Evolutionary conservation across 2,329 filamentous ascomycete species (phyloP).

Genomic region (Zymoseptoria tritici): DNA sequence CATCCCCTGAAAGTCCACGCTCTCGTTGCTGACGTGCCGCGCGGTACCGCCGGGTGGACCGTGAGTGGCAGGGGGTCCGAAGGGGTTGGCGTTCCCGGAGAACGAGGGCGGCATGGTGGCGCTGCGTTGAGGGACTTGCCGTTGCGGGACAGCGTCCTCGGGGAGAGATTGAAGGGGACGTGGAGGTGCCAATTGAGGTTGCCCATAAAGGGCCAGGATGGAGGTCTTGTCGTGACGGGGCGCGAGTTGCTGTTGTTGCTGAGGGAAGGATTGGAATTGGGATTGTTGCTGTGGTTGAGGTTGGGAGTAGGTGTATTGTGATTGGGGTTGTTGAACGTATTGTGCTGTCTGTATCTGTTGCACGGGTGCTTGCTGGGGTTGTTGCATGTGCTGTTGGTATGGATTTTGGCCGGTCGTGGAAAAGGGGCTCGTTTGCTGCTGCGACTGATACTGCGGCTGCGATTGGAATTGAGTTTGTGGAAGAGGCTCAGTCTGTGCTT

Average conservation of each 20-base stretch:
- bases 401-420: slow-evolving; percentile 10
- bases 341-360: slow-evolving; percentile 25
- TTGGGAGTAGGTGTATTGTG: slow-evolving; percentile 33
- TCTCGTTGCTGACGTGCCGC: slow-evolving; percentile 57
- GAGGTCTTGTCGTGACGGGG: slow-evolving; percentile 60
- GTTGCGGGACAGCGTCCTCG: slow-evolving; percentile 26
- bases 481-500: slow-evolving; percentile 12
- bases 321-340: slow-evolving; percentile 29
- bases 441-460: slow-evolving; percentile 12
- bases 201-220: slow-evolving; percentile 68
- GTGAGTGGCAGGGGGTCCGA: slow-evolving; percentile 22
- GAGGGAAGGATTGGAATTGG: slow-evolving; percentile 32
- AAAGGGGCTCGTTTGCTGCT: slow-evolving; percentile 1
- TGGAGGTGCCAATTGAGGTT: slow-evolving; percentile 47
- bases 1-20: slow-evolving; percentile 56
- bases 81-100: slow-evolving; percentile 25
- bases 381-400: slow-evolving; percentile 16
- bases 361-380: slow-evolving; percentile 18
- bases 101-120: slow-evolving; percentile 32
- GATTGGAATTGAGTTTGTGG: slow-evolving; percentile 12
- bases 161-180: slow-evolving; percentile 30
- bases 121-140: slow-evolving; percentile 26
- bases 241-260: slow-evolving; percentile 28
- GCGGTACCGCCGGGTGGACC: slow-evolving; percentile 1
- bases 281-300: slow-evolving; percentile 13